Evolutionary conservation across 306 rosid species (phyloP), one percentile per base, ranked within the genome.

Genomic region (Lithocarpus polystachyus): DNA sequence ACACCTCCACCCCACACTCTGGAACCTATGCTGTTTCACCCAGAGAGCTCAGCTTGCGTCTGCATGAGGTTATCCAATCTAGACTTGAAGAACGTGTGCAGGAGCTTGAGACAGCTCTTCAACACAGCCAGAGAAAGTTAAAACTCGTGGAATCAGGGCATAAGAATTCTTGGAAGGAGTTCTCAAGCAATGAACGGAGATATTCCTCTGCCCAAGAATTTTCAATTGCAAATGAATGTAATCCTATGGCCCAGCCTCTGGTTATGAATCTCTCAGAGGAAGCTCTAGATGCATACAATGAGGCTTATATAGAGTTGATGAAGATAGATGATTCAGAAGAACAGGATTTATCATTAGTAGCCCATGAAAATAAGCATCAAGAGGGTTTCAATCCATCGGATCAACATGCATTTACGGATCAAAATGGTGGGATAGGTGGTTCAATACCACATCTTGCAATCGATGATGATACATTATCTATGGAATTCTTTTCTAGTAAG

Each of bases 11-110:
- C n/a, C 52, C 48, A 68, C 83, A 88, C 72, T 84, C 85, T 22
- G 87, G 78, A 29, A 85, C 90, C 83, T 87, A 86, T 83, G 90
- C 90, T 35, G 96, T 94, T 75, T 89, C 93, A n/a, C 92, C 98
- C 17, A 77, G 79, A 70, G 93, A 89, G 85, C 87, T 94, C 71
- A 89, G 83, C 69, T 52, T 94, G 75, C 89, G 90, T 24, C 84
- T 94, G 78, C 97, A 94, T 28, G 91, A 89, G 81, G 85, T 94
- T 62, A 87, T 92, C 62, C 90, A 92, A 86, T 87, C 88, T 28
- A 87, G 94, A 53, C 94, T 94, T 0, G 90, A 90, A 84, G 84
- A 86, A 26, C 96, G 86, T 37, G 89, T 90, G 23, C 74, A 88
- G 77, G 96, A 94, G 71, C 98, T 94, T 53, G 98, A 94, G 85